Percentiles rank a stretch among this genome's conserved stretches.
phyloP scores from a whole-genome alignment of 257 asterid genomes.

The Phtheirospermum japonicum region DNA sequence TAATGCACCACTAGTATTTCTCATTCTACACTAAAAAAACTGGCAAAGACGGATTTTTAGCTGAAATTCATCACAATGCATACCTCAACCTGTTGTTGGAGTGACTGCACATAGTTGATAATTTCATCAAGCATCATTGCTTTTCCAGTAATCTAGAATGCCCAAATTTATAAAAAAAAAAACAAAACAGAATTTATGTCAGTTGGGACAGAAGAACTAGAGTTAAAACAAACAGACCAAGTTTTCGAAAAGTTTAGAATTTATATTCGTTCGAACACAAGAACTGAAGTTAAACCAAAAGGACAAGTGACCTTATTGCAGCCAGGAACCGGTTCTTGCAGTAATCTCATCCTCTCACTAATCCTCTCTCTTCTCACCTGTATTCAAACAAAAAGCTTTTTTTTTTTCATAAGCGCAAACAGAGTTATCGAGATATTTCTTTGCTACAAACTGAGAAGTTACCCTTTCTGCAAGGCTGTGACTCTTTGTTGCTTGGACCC shows the following conservation, averaged over 20 bases:
- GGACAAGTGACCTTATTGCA: slow-evolving; percentile 1
- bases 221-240: neutral
- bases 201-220: neutral
- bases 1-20: neutral
- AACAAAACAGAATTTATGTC: slow-evolving; percentile 5
- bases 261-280: too few relatives aligned
- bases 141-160: slow-evolving; percentile 79
- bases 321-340: neutral
- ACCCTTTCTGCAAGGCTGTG: slow-evolving; percentile 13
- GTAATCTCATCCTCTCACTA: slow-evolving; percentile 8
- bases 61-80: neutral
- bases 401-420: neutral
- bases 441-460: too few relatives aligned
- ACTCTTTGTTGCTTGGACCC: slow-evolving; percentile 8
- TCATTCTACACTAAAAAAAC: neutral
- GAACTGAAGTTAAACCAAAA: too few relatives aligned
- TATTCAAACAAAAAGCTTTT: neutral
- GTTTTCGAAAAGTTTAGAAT: too few relatives aligned
- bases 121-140: slow-evolving; percentile 99
- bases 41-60: too few relatives aligned
- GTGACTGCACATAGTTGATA: slow-evolving; percentile 91
- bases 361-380: slow-evolving; percentile 9
- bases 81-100: slow-evolving; percentile 98
- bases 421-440: too few relatives aligned
- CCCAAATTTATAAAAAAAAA: slow-evolving; percentile 31